Conservation (phyloP, 345 rosid species). For the Dipteronia sinensis region DNA sequence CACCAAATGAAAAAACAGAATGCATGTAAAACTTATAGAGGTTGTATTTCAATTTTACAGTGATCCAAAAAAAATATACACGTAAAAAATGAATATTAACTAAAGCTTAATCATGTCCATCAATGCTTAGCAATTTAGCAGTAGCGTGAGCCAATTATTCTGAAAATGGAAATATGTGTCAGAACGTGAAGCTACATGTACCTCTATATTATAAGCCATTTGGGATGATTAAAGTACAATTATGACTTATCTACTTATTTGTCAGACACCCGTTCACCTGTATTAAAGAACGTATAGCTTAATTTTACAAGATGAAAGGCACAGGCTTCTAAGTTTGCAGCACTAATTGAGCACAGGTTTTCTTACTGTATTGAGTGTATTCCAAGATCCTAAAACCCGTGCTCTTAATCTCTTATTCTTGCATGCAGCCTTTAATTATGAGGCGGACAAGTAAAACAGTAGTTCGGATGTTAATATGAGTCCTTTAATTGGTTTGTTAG, state of each 20-base stretch:
- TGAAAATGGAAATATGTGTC: background rate
- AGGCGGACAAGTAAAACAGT: background rate
- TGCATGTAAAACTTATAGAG: background rate
- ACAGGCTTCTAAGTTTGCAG: background rate
- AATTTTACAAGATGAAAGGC: background rate
- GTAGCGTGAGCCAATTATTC: background rate
- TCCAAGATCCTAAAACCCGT: background rate
- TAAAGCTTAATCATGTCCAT: conserved; percentile 13
- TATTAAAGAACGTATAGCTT: background rate
- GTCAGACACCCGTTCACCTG: background rate
- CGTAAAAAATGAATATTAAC: background rate
- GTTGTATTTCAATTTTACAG: background rate
- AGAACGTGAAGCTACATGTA: background rate
- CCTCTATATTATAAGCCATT: background rate
- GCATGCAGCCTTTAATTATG: background rate
- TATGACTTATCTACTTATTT: background rate
- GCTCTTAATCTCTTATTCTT: background rate
- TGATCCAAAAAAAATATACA: background rate
- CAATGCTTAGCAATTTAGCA: background rate
- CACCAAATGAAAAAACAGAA: conserved; percentile 10
- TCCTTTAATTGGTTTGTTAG: background rate
- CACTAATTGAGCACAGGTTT: background rate
- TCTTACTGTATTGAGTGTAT: background rate
- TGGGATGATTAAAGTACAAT: background rate
- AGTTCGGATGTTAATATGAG: background rate